phyloP scores from a whole-genome alignment of 2,329 filamentous ascomycete species.

The Cladosporium austrohemisphaericum region DNA sequence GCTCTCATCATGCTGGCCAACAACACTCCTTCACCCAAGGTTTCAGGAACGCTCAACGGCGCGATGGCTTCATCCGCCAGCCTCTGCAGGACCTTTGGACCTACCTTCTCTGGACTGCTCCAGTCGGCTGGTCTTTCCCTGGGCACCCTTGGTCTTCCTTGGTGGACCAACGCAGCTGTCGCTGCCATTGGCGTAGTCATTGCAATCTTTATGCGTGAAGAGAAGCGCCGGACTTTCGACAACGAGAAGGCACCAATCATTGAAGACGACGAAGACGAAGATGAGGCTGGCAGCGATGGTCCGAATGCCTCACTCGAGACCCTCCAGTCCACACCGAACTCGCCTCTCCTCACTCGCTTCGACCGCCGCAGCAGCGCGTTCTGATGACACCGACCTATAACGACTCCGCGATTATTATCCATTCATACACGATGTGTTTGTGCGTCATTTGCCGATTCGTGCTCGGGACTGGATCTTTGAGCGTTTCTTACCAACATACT shows the following conservation, averaged over 20 bases:
- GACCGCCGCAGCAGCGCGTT: constrained; percentile 13
- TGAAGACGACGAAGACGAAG: constrained; percentile 18
- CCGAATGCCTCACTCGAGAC: constrained; percentile 26
- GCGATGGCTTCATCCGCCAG: constrained; percentile 88
- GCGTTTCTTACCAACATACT: neutral
- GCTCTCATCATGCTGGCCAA: constrained; percentile 88
- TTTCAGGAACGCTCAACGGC: constrained; percentile 89
- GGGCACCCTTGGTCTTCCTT: constrained; percentile 83
- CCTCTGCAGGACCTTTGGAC: constrained; percentile 81
- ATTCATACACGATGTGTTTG: neutral
- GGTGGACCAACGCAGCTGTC: constrained; percentile 84
- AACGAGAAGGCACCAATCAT: constrained; percentile 25
- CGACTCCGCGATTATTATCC: neutral
- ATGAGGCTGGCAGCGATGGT: constrained; percentile 22
- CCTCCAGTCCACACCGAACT: constrained; percentile 25
- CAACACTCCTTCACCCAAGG: constrained; percentile 75
- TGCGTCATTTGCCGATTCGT: neutral
- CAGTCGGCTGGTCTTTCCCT: constrained; percentile 75
- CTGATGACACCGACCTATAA: neutral
- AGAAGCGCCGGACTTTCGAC: constrained; percentile 28
- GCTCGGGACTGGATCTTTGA: neutral
- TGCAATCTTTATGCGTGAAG: constrained; percentile 62
- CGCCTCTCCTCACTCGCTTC: constrained; percentile 25
- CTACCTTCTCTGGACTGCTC: constrained; percentile 79
- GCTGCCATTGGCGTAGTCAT: constrained; percentile 71